phyloP scores from a whole-genome alignment of 495 filamentous ascomycete species.

The Trichoderma orchidacearum region DNA sequence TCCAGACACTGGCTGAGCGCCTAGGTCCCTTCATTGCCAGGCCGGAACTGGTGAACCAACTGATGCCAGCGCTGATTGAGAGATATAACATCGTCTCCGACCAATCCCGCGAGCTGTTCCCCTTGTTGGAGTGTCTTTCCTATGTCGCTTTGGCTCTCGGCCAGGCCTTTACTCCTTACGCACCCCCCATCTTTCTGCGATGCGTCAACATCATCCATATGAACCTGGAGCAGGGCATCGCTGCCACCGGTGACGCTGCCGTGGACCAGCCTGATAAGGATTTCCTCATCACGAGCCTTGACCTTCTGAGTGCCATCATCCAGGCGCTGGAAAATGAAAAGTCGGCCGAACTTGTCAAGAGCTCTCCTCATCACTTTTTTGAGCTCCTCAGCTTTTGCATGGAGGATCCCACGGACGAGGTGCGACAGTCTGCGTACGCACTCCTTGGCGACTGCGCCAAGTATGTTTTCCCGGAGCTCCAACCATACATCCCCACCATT shows the following conservation, averaged over 20 bases:
- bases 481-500: conserved; percentile 55
- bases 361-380: conserved; percentile 72
- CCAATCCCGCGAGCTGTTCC: conserved; percentile 86
- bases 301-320: conserved; percentile 86
- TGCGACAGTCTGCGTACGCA: conserved; percentile 91
- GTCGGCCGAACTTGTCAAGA: conserved; percentile 60
- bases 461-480: conserved; percentile 77
- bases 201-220: conserved; percentile 85
- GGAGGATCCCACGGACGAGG: conserved; percentile 84
- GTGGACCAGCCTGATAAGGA: conserved; percentile 88
- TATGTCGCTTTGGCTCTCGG: conserved; percentile 85
- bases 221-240: conserved; percentile 66
- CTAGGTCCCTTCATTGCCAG: conserved; percentile 66
- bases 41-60: conserved; percentile 61
- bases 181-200: conserved; percentile 67
- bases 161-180: conserved; percentile 69
- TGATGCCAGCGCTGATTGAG: conserved; percentile 91
- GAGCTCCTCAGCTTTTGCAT: conserved; percentile 83
- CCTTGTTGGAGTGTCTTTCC: conserved; percentile 85
- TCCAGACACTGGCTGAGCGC: conserved; percentile 91
- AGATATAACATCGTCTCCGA: conserved; percentile 82
- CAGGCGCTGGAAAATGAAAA: conserved; percentile 71
- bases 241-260: conserved; percentile 43
- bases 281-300: conserved; percentile 91
- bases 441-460: conserved; percentile 94